phyloP scores from a whole-genome alignment of 371 early-diverging fungal genomes.

The Rhizopus delemar region DNA sequence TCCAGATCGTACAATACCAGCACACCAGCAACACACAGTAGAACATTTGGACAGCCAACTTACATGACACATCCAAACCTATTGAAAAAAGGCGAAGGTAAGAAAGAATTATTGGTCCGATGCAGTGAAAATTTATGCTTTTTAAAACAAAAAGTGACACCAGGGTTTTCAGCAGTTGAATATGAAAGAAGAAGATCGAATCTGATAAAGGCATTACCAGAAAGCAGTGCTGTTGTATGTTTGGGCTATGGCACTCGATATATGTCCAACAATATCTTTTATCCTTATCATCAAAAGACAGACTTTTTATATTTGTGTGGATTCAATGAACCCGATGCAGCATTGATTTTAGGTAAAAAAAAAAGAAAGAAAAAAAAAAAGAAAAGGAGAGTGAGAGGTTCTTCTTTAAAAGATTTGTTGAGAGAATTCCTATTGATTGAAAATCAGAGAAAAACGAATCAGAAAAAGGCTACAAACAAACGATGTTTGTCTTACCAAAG shows the following conservation, averaged over 20 bases:
- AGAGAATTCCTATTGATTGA: not conserved
- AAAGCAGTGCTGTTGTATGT: constrained; percentile 67
- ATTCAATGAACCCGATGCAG: constrained; percentile 90
- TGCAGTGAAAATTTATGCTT: too few relatives aligned
- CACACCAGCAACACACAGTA: too few relatives aligned
- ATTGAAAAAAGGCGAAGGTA: too few relatives aligned
- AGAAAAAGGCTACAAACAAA: constrained; percentile 76
- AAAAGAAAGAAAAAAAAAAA: not conserved
- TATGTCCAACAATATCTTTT: constrained; percentile 90
- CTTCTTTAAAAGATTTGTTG: too few relatives aligned
- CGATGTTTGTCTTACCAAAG: constrained; percentile 82
- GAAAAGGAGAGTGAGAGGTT: too few relatives aligned
- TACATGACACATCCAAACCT: too few relatives aligned
- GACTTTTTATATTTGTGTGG: constrained; percentile 88
- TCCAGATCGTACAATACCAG: too few relatives aligned
- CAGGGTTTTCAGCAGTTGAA: constrained; percentile 72
- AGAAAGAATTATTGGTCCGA: too few relatives aligned
- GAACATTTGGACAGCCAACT: too few relatives aligned
- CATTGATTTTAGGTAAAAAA: constrained; percentile 68
- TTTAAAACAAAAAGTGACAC: constrained; percentile 69
- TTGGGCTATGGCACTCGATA: constrained; percentile 81
- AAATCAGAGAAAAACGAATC: constrained; percentile 57
- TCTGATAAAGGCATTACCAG: constrained; percentile 65
- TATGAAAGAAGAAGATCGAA: constrained; percentile 74
- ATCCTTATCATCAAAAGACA: constrained; percentile 92